Evolutionary conservation across 768 basidiomycete species (phyloP).

Genomic region (Amanita jacksonii): DNA sequence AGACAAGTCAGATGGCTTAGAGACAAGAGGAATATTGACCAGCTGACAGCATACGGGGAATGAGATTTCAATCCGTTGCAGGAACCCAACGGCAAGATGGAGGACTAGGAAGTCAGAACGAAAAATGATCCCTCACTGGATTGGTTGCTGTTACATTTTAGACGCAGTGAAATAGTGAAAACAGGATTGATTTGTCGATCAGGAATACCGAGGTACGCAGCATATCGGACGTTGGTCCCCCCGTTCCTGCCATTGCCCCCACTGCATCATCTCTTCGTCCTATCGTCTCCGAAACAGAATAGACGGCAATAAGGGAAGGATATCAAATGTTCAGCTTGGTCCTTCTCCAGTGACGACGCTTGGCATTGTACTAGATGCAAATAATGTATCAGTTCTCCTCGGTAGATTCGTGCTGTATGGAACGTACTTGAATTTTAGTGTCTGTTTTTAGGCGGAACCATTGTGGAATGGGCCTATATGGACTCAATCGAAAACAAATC

Average conservation of each 20-base stretch:
- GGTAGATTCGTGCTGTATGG: slow-evolving; percentile 8
- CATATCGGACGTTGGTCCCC: not conserved
- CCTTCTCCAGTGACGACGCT: slow-evolving; percentile 98
- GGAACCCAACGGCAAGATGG: too few species aligned
- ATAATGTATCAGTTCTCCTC: not conserved
- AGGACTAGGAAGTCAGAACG: too few species aligned
- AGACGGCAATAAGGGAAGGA: not conserved
- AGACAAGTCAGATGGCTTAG: too few species aligned
- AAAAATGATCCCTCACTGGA: too few species aligned
- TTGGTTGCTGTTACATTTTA: not conserved
- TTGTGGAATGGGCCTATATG: slow-evolving; percentile 84
- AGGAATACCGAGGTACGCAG: not conserved
- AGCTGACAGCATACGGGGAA: too few species aligned
- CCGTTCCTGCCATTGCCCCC: not conserved
- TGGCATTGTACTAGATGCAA: slow-evolving; percentile 69
- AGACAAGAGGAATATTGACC: too few species aligned
- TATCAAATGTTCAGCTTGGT: slow-evolving; percentile 95
- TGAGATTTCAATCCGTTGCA: too few species aligned
- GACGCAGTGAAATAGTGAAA: slow-evolving; percentile 3
- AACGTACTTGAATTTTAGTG: slow-evolving; percentile 80
- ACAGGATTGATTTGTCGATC: not conserved
- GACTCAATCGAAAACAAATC: slow-evolving; percentile 8
- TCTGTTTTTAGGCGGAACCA: slow-evolving; percentile 99
- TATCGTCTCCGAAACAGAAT: not conserved
- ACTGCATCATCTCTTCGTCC: slow-evolving; percentile 1